Evolutionary conservation across 1,139 yeast genomes (phyloP).

Genomic region (Suhomyces terraborum): DNA sequence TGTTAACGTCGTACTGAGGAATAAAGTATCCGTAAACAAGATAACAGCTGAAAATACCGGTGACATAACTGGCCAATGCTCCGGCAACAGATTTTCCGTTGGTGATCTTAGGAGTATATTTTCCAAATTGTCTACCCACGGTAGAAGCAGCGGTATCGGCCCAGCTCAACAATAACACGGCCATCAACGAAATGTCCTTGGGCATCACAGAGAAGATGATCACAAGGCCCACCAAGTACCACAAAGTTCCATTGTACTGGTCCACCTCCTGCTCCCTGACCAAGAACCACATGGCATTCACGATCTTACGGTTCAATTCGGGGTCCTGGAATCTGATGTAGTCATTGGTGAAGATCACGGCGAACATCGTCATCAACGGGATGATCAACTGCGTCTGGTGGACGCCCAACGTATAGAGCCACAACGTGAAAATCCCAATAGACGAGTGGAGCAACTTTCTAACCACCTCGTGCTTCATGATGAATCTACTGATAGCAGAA

Average conservation of each 20-base stretch:
- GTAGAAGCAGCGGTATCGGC: conserved; percentile 98
- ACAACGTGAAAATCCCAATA: conserved; percentile 78
- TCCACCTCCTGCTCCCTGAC: conserved; percentile 81
- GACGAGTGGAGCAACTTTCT: conserved; percentile 86
- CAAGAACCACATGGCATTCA: conserved; percentile 69
- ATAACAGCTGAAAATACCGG: conserved; percentile 70
- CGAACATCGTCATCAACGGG: conserved; percentile 57
- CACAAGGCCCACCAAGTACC: conserved; percentile 78
- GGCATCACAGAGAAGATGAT: conserved; percentile 70
- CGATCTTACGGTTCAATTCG: conserved; percentile 62
- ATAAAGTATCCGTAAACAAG: conserved; percentile 71
- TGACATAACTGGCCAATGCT: conserved; percentile 74
- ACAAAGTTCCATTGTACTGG: conserved; percentile 76
- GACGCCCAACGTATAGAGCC: conserved; percentile 65
- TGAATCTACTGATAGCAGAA: conserved; percentile 46
- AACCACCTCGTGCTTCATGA: conserved; percentile 82
- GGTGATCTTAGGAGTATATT: conserved; percentile 76
- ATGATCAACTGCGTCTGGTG: conserved; percentile 57
- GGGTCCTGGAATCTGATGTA: conserved; percentile 63
- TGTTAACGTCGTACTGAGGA: conserved; percentile 54
- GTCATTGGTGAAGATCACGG: conserved; percentile 64
- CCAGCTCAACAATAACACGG: conserved; percentile 86
- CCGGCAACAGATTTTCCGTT: conserved; percentile 86
- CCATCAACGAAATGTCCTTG: conserved; percentile 77
- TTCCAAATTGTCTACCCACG: conserved; percentile 80